phyloP scores from a whole-genome alignment of 129 eudicot genomes.

The Daucus carota region DH1_v3.0 NC_030389.2:5802501-5803000 shows the following conservation, averaged over 20 bases:
- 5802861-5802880: conserved; percentile 30
- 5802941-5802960: not conserved
- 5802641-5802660: not conserved
- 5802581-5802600: not conserved
- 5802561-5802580: not conserved
- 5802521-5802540: no score
- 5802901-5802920: not conserved
- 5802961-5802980: not conserved
- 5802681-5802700: not conserved
- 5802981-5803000: not conserved
- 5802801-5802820: conserved; percentile 55
- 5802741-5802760: not conserved
- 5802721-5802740: not conserved
- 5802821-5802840: conserved; percentile 46
- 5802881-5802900: not conserved
- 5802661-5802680: not conserved
- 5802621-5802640: not conserved
- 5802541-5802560: no score
- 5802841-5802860: conserved; percentile 26
- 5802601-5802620: not conserved
- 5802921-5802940: not conserved
- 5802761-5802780: not conserved
- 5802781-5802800: conserved; percentile 4
- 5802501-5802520: no score
- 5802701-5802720: not conserved